These are phyloP conservation scores for Tylopilus felleus DNA, from an alignment of 768 basidiomycete species.

Conservation along the genomic window DNA sequence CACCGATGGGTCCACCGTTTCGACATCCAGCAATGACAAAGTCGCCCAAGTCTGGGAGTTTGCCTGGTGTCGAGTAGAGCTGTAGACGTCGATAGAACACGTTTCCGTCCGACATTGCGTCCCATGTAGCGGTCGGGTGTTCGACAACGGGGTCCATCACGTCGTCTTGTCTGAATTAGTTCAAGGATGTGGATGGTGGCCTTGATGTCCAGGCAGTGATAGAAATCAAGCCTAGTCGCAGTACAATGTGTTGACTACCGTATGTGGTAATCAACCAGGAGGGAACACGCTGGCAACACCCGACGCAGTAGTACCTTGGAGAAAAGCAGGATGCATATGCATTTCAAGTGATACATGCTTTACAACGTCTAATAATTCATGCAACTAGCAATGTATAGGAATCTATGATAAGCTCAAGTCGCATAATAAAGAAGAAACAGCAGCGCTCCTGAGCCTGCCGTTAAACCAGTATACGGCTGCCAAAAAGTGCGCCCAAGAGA, in stretches of 20 bases:
- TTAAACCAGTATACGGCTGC: not conserved
- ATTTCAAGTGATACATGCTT: not conserved
- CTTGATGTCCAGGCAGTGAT: not conserved
- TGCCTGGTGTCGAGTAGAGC: constrained; percentile 78
- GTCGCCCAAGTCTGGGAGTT: constrained; percentile 73
- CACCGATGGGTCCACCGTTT: constrained; percentile 89
- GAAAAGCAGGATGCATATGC: too few species aligned
- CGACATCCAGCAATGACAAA: constrained; percentile 78
- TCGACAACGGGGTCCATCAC: constrained; percentile 44
- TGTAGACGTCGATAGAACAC: constrained; percentile 87
- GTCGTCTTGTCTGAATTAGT: not conserved
- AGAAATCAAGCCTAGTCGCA: not conserved
- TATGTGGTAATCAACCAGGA: not conserved
- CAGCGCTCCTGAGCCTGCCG: not conserved
- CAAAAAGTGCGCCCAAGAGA: not conserved
- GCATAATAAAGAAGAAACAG: not conserved
- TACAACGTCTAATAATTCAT: constrained; percentile 3
- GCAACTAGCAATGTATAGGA: not conserved
- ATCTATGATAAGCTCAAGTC: not conserved
- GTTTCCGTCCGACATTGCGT: constrained; percentile 82
- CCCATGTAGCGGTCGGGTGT: constrained; percentile 83
- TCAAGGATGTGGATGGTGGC: not conserved
- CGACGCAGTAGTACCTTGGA: too few species aligned
- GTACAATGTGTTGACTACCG: not conserved
- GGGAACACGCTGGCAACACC: too few species aligned